Evolutionary conservation across 805 yeast genomes (phyloP), one percentile per base, ranked within the genome.

Genomic region (Pichia scutulata): DNA sequence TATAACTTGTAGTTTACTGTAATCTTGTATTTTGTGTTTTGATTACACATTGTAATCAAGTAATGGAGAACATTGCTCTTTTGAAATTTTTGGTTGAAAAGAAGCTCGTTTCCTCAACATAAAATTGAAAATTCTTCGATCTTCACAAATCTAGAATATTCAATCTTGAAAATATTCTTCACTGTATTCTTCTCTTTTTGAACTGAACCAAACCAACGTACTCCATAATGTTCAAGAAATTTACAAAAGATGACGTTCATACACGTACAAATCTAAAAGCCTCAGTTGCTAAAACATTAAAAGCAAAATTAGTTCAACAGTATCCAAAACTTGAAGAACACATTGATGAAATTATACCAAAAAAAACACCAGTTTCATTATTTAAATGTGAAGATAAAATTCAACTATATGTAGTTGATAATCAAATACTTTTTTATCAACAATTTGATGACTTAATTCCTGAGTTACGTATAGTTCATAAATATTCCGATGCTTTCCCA

Each of bases 241-340:
- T 89, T 70, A 77, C 88, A 28, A 83, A 80, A 57, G 96, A 89
- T 41, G 97, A 90, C 63, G 78, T 89, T 48, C 95, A 89, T 60
- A 84, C 96, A 9, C 83, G 93, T 56, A 82, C 97, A 14, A 92
- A 92, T 63, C 84, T 90, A 67, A 90, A 90, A 68, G 86, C 96
- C 0, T 90, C 97, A 1, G 90, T 86, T n/a, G 96, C 89, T 67
- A 79, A 97, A 66, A 84, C 85, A n/a, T 73, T 92, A 57, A 87
- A 87, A 63, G 57, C 85, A 19, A 86, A 82, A 60, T 74, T 90
- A 48, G 85, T 84, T 2, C 71, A 73, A 4, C 89, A 84, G 66
- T 90, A 82, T 63, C 89, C 89, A 21, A 70, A 68, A n/a, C 67
- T 89, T 55, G 95, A 86, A 61, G 77, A 81, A 7, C 81, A 77